phyloP scores from a whole-genome alignment of 225 moss, liverwort and hornwort genomes.

The Pseudisothecium myosuroides region DNA sequence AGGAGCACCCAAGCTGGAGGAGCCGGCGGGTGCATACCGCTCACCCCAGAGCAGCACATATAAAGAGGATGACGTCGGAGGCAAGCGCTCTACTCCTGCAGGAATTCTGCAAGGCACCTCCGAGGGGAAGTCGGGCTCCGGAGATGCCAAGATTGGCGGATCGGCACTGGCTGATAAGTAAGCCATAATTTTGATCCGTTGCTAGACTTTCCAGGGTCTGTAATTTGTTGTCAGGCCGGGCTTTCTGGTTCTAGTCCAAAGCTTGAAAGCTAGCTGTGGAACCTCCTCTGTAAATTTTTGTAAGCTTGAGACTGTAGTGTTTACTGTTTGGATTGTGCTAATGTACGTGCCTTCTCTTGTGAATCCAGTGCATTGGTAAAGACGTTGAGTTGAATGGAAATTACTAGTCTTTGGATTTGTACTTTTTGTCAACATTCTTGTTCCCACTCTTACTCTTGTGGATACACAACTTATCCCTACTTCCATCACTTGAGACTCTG shows the following conservation, averaged over 20 bases:
- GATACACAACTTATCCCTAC: neutral
- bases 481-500: neutral
- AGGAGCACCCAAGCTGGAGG: constrained; percentile 38
- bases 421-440: neutral
- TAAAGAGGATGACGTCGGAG: constrained; percentile 2
- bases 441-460: too few relatives aligned
- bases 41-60: constrained; percentile 36
- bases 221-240: neutral
- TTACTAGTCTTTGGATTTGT: too few relatives aligned
- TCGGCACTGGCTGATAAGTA: neutral
- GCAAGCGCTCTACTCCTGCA: constrained; percentile 43
- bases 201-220: neutral
- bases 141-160: neutral
- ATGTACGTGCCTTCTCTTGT: neutral
- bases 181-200: neutral
- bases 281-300: neutral
- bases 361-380: neutral
- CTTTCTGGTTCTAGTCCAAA: neutral
- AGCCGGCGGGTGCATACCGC: constrained; percentile 44
- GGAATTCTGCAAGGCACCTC: constrained; percentile 36
- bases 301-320: neutral
- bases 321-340: neutral
- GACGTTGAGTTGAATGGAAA: neutral
- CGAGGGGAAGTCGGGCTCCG: neutral
- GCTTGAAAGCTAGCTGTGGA: neutral